Evolutionary conservation across 108 stramenopile species (phyloP).

Genomic region (Stephanodiscus minutulus): DNA sequence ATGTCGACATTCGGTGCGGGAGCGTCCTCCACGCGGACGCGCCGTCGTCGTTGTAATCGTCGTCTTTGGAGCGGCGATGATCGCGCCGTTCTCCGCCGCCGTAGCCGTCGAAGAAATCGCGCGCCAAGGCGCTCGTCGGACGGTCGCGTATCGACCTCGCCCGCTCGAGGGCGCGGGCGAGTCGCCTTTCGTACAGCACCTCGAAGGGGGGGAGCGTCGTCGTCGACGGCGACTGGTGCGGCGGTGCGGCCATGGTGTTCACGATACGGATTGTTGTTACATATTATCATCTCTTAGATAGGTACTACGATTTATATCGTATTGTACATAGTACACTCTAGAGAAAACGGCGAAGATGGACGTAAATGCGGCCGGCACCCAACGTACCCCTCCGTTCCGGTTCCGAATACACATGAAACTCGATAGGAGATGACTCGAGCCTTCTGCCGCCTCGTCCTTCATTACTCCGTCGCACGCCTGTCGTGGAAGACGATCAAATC

Average conservation of each 20-base stretch:
- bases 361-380: no score
- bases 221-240: not conserved
- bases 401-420: no score
- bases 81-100: not conserved
- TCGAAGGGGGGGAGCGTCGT: not conserved
- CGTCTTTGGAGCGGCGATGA: no score
- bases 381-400: no score
- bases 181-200: not conserved
- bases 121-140: slow-evolving; percentile 38
- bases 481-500: slow-evolving; percentile 57
- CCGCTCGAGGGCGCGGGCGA: not conserved
- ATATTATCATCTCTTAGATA: no score
- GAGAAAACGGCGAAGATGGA: no score
- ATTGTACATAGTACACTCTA: no score
- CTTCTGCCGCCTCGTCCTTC: slow-evolving; percentile 42
- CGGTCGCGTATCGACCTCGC: slow-evolving; percentile 9
- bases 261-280: no score
- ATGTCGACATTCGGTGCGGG: slow-evolving; percentile 37
- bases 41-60: not conserved
- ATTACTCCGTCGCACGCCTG: slow-evolving; percentile 46
- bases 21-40: slow-evolving; percentile 41
- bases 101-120: slow-evolving; percentile 41
- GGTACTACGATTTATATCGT: no score
- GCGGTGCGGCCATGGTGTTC: not conserved
- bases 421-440: slow-evolving; percentile 37